These are phyloP conservation scores for Aspergillus persii DNA, from an alignment of 2,329 filamentous ascomycete species.

Conservation along the genomic window DNA sequence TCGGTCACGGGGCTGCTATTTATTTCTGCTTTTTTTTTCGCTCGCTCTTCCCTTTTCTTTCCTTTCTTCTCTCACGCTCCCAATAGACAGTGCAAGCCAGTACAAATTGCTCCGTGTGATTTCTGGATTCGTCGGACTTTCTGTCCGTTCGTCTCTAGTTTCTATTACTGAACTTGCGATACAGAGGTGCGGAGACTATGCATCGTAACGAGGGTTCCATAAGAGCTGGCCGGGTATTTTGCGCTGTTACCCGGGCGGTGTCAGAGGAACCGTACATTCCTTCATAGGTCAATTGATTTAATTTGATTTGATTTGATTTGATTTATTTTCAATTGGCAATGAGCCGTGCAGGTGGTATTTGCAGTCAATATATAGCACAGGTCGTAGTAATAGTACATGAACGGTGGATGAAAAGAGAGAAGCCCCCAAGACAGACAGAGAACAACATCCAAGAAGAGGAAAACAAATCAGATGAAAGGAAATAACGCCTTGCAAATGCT, in stretches of 20 bases:
- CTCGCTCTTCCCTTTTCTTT: conserved; percentile 22
- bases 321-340: conserved; percentile 3
- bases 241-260: conserved; percentile 71
- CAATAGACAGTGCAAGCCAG: conserved; percentile 83
- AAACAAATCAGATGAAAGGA: conserved; percentile 19
- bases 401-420: conserved; percentile 19
- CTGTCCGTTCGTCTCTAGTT: conserved; percentile 60
- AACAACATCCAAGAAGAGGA: conserved; percentile 20
- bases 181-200: conserved; percentile 57
- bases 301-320: too few relatives aligned
- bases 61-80: conserved; percentile 60
- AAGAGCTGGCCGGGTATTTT: conserved; percentile 71
- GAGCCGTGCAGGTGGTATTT: conserved; percentile 22
- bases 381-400: conserved; percentile 35
- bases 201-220: conserved; percentile 57
- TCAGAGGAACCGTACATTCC: conserved; percentile 76
- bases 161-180: conserved; percentile 64
- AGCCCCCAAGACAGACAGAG: conserved; percentile 19
- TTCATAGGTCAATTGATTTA: conserved; percentile 11
- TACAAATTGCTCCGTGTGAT: conserved; percentile 47
- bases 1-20: conserved; percentile 2
- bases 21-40: conserved; percentile 14
- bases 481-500: conserved; percentile 39
- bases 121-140: conserved; percentile 61
- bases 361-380: conserved; percentile 23